Percentiles rank a stretch among this genome's conserved stretches.
Conservation (phyloP, 176 grass and related monocot genomes). For the Avena atlantica region DNA sequence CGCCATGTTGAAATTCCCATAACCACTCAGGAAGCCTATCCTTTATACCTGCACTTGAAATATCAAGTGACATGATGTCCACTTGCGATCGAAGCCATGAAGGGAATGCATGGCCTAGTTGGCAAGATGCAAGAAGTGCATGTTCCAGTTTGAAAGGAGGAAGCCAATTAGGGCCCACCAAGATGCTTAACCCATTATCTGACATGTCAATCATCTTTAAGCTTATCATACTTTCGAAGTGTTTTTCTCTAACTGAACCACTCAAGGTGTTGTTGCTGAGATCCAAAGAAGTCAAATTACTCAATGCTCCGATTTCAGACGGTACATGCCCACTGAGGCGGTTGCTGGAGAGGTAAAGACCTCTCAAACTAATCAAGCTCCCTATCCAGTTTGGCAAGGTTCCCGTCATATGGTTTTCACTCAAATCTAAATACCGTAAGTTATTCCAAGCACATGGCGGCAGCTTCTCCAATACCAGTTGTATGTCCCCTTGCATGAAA, state of each 20-base stretch:
- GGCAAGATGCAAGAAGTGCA: background rate
- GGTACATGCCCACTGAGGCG: background rate
- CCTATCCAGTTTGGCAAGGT: background rate
- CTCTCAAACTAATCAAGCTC: background rate
- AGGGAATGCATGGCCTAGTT: conserved; percentile 36
- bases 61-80: conserved; percentile 20
- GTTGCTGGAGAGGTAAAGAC: background rate
- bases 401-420: background rate
- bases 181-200: background rate
- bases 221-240: background rate
- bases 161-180: conserved; percentile 29
- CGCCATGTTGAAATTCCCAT: background rate
- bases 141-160: conserved; percentile 21
- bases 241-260: conserved; percentile 28
- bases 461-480: background rate
- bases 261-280: background rate
- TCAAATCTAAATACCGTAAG: background rate
- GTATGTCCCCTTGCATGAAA: background rate
- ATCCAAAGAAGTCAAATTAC: background rate
- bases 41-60: background rate
- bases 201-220: conserved; percentile 15
- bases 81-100: conserved; percentile 28
- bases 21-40: background rate
- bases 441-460: background rate
- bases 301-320: background rate